A percentile compares a stretch with the other conserved stretches of the same genome.
These are phyloP conservation scores for Lathyrus oleraceus DNA, from an alignment of 306 rosid genomes.

Conservation along the genomic window DNA sequence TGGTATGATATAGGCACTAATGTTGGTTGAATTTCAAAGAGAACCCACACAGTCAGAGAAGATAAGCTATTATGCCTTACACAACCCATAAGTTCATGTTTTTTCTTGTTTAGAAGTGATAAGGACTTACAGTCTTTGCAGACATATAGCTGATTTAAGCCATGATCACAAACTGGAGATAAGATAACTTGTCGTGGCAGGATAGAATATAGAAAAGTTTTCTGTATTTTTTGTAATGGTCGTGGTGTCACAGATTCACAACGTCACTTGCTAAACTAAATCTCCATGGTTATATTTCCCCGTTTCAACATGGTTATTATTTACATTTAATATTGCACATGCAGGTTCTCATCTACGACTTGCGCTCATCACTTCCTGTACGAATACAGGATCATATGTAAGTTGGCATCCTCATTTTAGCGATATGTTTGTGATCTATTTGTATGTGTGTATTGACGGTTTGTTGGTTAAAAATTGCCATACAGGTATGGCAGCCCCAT, in stretches of 20 bases:
- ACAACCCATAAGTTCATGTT: background rate
- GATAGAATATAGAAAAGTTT: constrained; percentile 1
- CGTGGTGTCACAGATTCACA: constrained; percentile 3
- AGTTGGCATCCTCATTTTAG: constrained; percentile 42
- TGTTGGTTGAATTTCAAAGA: background rate
- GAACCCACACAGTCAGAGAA: background rate
- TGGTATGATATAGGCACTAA: background rate
- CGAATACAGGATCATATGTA: constrained; percentile 84
- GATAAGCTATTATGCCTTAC: background rate
- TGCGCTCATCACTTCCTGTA: constrained; percentile 79
- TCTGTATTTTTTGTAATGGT: constrained; percentile 4
- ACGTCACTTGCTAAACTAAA: constrained; percentile 11
- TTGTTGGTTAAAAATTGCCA: constrained; percentile 34
- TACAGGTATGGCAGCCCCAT: constrained; percentile 89
- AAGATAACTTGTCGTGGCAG: background rate
- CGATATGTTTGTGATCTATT: constrained; percentile 10
- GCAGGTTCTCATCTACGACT: constrained; percentile 90
- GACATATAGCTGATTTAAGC: background rate
- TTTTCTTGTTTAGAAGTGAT: background rate
- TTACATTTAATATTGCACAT: constrained; percentile 27
- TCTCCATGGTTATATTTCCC: background rate
- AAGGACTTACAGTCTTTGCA: background rate
- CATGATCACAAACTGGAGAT: background rate
- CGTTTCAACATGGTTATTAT: constrained; percentile 28
- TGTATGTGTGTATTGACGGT: background rate